Evolutionary conservation across 257 asterid species (phyloP).

Genomic region (Rehmannia glutinosa): DNA sequence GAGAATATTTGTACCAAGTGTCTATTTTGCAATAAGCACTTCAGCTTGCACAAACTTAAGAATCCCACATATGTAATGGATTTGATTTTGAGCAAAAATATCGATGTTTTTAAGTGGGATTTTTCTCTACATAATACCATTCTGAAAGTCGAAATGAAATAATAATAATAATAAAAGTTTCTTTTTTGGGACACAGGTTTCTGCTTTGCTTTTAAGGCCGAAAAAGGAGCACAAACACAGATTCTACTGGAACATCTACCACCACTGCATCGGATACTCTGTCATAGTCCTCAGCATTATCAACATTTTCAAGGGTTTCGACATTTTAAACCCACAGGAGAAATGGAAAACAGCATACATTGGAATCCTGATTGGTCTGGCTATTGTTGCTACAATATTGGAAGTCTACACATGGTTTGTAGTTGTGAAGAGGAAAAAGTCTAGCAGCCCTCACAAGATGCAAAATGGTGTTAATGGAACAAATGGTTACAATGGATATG

Average conservation of each 20-base stretch:
- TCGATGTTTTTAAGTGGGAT: too few species aligned
- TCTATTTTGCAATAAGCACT: too few species aligned
- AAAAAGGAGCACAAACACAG: slow-evolving; percentile 81
- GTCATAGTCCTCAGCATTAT: slow-evolving; percentile 67
- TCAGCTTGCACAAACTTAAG: too few species aligned
- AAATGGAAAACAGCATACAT: slow-evolving; percentile 70
- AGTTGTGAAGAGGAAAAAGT: slow-evolving; percentile 62
- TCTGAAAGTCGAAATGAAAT: background rate
- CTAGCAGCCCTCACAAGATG: slow-evolving; percentile 32
- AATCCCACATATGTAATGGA: too few species aligned
- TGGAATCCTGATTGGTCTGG: slow-evolving; percentile 57
- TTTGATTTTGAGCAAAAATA: too few species aligned
- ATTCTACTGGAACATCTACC: slow-evolving; percentile 81
- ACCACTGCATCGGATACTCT: slow-evolving; percentile 62
- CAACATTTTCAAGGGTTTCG: slow-evolving; percentile 84
- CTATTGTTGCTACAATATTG: slow-evolving; percentile 42
- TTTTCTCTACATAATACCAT: background rate
- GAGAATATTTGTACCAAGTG: too few species aligned
- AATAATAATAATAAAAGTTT: background rate
- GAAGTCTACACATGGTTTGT: slow-evolving; percentile 69
- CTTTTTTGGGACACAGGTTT: slow-evolving; percentile 30
- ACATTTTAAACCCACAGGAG: slow-evolving; percentile 63
- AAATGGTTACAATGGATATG: slow-evolving; percentile 34
- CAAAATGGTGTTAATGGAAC: slow-evolving; percentile 23
- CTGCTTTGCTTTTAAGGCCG: slow-evolving; percentile 89